Evolutionary conservation across 441 rosid species (phyloP), one percentile per base, ranked within the genome.

Genomic region (Arabidopsis lyrata): DNA sequence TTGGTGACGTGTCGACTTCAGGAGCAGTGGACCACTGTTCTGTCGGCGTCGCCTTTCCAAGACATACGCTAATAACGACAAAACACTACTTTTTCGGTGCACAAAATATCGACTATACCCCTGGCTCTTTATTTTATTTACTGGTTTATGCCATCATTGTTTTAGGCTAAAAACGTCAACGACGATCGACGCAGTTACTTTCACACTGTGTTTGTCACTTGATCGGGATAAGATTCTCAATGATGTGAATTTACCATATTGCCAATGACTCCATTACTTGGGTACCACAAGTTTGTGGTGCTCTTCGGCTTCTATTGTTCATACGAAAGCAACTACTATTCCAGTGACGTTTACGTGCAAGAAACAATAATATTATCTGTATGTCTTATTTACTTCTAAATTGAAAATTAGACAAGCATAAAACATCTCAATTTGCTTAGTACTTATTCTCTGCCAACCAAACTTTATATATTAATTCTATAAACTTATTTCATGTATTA

Each of bases 41-140:
- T 77, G 81, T 77, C 81, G 81, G 81, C 80, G 80, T 77, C 73
- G 49, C 47, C 65, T 76, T 76, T 63, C 39, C 3, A 67, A 52
- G 22, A 68, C 70, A 56, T 69, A 76, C 62, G 65, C 80, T 66
- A 65, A 77, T 77, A 60, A 66, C 65, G 80, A 72, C 80, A 77
- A 77, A 72, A 72, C 69, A 32, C 24, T 50, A 72, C 80, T 77
- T 77, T 77, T 77, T 58, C 47, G 45, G 8, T 35, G 3, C 0
- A 0, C 0, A 0, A 41, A 66, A 59, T 52, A 9, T 24, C 77
- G 0, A 0, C 11, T 39, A 1, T 59, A 44, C 77, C 80, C 72
- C 8, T 72, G 1, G 0, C 14, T 18, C 35, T 59, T 52, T 12
- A n/a, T 45, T 14, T 15, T 52, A 71, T 49, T 44, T 65, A 34